Percentiles rank a stretch among this genome's conserved stretches.
These are phyloP conservation scores for Cercospora sojina DNA, from an alignment of 2,329 filamentous ascomycete genomes.

Conservation along the genomic window DNA sequence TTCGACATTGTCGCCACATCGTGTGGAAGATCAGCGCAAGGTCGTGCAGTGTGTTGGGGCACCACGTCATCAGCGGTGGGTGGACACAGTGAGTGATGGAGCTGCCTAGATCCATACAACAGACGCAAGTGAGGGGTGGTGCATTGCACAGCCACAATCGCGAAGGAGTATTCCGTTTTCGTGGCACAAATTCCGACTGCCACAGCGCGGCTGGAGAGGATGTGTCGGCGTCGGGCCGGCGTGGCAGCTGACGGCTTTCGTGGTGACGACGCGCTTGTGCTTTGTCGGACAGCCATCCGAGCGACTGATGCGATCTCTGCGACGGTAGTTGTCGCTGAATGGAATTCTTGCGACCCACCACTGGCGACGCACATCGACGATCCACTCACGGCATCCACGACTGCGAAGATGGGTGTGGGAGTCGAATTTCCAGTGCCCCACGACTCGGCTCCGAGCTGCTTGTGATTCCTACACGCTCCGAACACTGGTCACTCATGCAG, in stretches of 20 bases:
- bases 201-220: background rate
- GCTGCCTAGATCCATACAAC: background rate
- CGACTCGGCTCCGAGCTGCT: slow-evolving; percentile 10
- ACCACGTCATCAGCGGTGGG: slow-evolving; percentile 6
- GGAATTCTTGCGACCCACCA: background rate
- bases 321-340: background rate
- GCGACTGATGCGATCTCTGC: background rate
- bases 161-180: background rate
- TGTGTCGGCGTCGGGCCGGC: background rate
- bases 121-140: slow-evolving; percentile 5
- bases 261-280: background rate
- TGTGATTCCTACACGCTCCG: slow-evolving; percentile 8
- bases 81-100: background rate
- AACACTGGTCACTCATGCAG: background rate
- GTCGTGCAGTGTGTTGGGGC: background rate
- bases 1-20: background rate
- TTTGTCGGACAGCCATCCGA: background rate
- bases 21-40: slow-evolving; percentile 1
- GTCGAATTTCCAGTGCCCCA: background rate
- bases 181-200: slow-evolving; percentile 1
- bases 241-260: background rate
- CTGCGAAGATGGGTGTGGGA: background rate
- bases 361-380: slow-evolving; percentile 1
- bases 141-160: slow-evolving; percentile 2
- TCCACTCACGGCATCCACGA: background rate